Base-by-base conservation (phyloP, 1,139 yeast species). In the Geotrichum carabidarum region DNA sequence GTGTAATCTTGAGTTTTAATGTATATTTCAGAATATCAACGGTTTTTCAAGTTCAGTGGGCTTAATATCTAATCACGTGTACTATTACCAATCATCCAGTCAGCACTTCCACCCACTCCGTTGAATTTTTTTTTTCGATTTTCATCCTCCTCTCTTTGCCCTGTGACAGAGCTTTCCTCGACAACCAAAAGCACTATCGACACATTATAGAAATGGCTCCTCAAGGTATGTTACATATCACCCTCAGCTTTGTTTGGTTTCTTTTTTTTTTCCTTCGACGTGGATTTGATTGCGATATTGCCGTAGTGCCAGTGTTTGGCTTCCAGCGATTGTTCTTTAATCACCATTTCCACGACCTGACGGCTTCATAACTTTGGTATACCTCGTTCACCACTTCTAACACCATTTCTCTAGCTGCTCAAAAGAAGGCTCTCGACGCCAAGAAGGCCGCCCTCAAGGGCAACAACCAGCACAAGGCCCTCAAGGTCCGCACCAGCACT, bases 391-490 rank as follows among this genome's bases (percentile, higher is more conserved):
- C 40, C 7, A 44, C n/a, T 30, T 8, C 18, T 46, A 46, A 22
- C 30, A 18, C 22, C 11, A 17, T 12, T 1, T 30, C 31, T 51
- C 15, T 44, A 60, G 63, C 68, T 62, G 64, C 69, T 61, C 69
- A 69, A 74, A 64, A 65, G 65, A 85, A 91, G 84, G 99, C 99
- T 80, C 82, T 90, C 76, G 82, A 87, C 78, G 98, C 99, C 79
- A 90, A 93, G 85, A 93, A 93, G 84, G 94, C 98, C 78, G 97
- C 89, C 78, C 86, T 86, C 76, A 93, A 91, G 83, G 99, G 99
- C 80, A 82, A 91, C 73, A 86, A 89, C 84, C 82, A 89, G 71
- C 83, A 86, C 78, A 89, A 90, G 83, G 82, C 88, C 70, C 75
- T 82, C 74, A 90, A 91, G 84, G 95, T 88, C 74, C 89, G 98